phyloP scores from a whole-genome alignment of 805 yeast species.

The Cyberlindnera lachancei region DNA sequence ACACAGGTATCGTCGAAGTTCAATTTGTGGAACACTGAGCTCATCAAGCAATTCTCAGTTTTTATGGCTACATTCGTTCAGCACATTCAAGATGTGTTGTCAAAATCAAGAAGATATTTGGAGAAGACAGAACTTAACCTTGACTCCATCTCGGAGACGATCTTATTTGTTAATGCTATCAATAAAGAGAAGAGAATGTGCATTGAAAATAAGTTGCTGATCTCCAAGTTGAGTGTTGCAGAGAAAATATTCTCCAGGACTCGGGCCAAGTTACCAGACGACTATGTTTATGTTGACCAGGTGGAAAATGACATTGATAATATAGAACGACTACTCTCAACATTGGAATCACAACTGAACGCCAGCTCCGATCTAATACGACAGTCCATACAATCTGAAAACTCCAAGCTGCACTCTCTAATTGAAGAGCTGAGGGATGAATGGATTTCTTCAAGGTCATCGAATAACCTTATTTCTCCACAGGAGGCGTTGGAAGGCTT shows the following conservation, averaged over 20 bases:
- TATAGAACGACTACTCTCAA: constrained; percentile 30
- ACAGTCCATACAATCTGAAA: constrained; percentile 35
- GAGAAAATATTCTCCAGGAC: constrained; percentile 36
- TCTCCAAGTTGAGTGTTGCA: constrained; percentile 9
- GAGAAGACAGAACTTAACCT: constrained; percentile 30
- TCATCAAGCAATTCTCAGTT: constrained; percentile 34
- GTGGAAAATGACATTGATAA: constrained; percentile 41
- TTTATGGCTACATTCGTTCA: constrained; percentile 27
- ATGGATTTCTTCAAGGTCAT: constrained; percentile 46
- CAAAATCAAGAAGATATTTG: constrained; percentile 26
- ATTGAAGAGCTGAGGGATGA: constrained; percentile 24
- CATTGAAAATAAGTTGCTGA: constrained; percentile 2
- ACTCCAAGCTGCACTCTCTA: constrained; percentile 27
- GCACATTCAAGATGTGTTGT: constrained; percentile 26
- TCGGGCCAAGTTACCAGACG: constrained; percentile 40
- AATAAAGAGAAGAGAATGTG: constrained; percentile 21
- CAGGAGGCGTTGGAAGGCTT: constrained; percentile 32
- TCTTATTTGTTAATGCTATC: constrained; percentile 32
- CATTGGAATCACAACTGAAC: constrained; percentile 31
- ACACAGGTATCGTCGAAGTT: constrained; percentile 43
- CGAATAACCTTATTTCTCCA: constrained; percentile 35
- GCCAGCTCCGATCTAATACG: constrained; percentile 35
- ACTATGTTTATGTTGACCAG: constrained; percentile 61
- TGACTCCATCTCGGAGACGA: constrained; percentile 31
- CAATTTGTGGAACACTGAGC: constrained; percentile 49